Percentiles rank a stretch among this genome's conserved stretches.
These are phyloP conservation scores for Davidsoniella neocaledoniae DNA, from an alignment of 2,329 filamentous ascomycete species.

Conservation along the genomic window DNA sequence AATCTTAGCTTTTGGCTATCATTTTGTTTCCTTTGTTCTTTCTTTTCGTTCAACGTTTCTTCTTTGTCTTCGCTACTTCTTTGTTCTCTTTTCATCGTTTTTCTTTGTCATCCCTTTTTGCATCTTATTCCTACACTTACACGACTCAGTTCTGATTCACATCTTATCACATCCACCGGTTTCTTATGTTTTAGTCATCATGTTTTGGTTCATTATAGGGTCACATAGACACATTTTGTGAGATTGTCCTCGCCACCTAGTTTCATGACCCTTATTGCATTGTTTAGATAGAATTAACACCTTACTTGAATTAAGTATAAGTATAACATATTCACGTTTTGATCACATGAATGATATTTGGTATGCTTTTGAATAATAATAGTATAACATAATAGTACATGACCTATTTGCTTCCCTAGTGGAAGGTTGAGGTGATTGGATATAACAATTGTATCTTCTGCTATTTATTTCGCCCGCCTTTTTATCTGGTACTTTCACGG, in stretches of 20 bases:
- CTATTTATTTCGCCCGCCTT: background rate
- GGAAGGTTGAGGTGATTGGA: too few relatives aligned
- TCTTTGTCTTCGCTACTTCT: too few relatives aligned
- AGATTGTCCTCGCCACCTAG: background rate
- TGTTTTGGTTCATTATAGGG: background rate
- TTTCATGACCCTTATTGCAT: background rate
- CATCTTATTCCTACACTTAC: too few relatives aligned
- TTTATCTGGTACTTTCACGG: constrained; percentile 25
- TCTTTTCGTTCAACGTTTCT: too few relatives aligned
- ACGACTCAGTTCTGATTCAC: too few relatives aligned
- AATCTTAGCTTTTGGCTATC: too few relatives aligned
- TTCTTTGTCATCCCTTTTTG: background rate
- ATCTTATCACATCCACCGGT: too few relatives aligned
- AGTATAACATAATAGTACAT: too few relatives aligned
- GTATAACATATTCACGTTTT: background rate
- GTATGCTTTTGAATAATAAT: too few relatives aligned
- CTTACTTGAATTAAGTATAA: background rate
- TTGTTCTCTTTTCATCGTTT: background rate
- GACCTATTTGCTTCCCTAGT: too few relatives aligned
- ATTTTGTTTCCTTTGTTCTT: too few relatives aligned
- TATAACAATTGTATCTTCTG: background rate
- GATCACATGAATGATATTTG: background rate
- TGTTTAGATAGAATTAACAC: background rate
- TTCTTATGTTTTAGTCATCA: background rate
- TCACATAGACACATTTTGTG: background rate